Conservation (phyloP, 805 yeast genomes). For the Yamadazyma sp. region DNA sequence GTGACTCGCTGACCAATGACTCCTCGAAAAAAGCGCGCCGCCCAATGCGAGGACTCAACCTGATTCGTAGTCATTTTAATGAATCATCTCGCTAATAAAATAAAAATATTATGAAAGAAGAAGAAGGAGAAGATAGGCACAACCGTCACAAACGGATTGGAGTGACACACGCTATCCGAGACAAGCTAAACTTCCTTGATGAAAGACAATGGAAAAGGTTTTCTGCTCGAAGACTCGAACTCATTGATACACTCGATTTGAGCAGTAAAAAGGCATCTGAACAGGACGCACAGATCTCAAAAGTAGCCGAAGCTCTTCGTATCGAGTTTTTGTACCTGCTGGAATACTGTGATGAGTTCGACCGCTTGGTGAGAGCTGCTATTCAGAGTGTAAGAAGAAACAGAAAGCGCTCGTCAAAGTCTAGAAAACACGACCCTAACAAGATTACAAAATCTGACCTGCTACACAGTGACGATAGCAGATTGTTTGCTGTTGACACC, state of each 20-base stretch:
- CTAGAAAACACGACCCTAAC: conserved; percentile 9
- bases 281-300: conserved; percentile 78
- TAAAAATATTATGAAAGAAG: conserved; percentile 2
- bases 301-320: conserved; percentile 75
- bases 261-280: conserved; percentile 82
- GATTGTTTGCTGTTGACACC: background rate
- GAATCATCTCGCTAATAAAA: conserved; percentile 11
- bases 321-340: conserved; percentile 72
- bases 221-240: conserved; percentile 84
- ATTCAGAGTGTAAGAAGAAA: conserved; percentile 91
- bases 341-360: conserved; percentile 68
- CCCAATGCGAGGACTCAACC: conserved; percentile 9
- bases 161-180: conserved; percentile 57
- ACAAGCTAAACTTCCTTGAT: conserved; percentile 70
- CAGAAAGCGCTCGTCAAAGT: conserved; percentile 60
- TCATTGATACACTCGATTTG: conserved; percentile 72
- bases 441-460: conserved; percentile 3
- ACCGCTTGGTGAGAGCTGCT: conserved; percentile 87
- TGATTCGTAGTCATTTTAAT: conserved; percentile 7
- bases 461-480: background rate
- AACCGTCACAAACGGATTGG: conserved; percentile 49
- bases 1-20: too few relatives aligned
- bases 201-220: conserved; percentile 86
- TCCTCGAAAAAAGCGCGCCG: conserved; percentile 2
- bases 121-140: conserved; percentile 13